Conservation (phyloP, 1,139 yeast genomes). For the Kodamaea sp. region DNA sequence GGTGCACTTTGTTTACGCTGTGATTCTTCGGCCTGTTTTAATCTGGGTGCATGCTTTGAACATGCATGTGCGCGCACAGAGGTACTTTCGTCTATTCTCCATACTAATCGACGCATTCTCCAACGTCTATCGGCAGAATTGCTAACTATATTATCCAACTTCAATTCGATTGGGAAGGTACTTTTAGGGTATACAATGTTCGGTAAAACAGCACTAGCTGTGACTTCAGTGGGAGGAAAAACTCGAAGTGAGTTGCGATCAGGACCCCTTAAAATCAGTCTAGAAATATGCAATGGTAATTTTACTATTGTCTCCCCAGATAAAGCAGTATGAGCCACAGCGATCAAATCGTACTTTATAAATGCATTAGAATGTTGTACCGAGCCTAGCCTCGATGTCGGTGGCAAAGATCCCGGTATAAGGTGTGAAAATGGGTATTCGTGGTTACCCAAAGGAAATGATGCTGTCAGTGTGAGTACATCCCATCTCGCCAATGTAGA, state of each 20-base stretch:
- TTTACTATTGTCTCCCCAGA: conserved; percentile 38
- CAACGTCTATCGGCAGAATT: conserved; percentile 60
- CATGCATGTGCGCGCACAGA: conserved; percentile 61
- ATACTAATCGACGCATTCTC: conserved; percentile 85
- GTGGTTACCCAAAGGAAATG: conserved; percentile 63
- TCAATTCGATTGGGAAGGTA: conserved; percentile 75
- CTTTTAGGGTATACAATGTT: conserved; percentile 88
- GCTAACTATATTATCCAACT: conserved; percentile 71
- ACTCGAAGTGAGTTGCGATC: conserved; percentile 85
- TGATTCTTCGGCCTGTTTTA: conserved; percentile 44
- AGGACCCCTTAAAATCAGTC: conserved; percentile 78
- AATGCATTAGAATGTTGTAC: conserved; percentile 46
- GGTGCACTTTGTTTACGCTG: conserved; percentile 23
- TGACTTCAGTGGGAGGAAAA: conserved; percentile 92
- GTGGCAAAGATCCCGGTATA: conserved; percentile 87
- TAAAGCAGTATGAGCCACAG: conserved; percentile 36
- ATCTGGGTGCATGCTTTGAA: conserved; percentile 47
- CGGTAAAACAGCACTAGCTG: conserved; percentile 83
- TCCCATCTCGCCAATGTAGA: conserved; percentile 86
- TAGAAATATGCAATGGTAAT: conserved; percentile 70
- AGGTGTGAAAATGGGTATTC: conserved; percentile 94
- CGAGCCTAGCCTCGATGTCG: conserved; percentile 61
- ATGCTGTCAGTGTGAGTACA: conserved; percentile 55
- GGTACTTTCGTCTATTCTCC: conserved; percentile 87
- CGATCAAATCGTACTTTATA: conserved; percentile 72